These are phyloP conservation scores for Geum urbanum DNA, from an alignment of 306 rosid species.

Conservation along the genomic window DNA sequence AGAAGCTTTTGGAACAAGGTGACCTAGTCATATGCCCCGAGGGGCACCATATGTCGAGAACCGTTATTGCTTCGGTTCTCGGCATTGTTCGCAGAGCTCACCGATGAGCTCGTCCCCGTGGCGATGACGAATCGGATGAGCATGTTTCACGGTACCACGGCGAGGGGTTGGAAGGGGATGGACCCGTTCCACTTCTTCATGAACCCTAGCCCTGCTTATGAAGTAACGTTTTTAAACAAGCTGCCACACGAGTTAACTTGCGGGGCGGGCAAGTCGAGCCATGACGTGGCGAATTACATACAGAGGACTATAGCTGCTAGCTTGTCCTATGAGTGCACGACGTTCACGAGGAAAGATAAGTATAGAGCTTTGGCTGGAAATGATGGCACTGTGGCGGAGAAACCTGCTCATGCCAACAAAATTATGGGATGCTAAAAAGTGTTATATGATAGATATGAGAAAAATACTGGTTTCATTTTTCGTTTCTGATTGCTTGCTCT, in stretches of 20 bases:
- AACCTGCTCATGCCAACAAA: slow-evolving; percentile 32
- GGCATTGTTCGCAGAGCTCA: slow-evolving; percentile 55
- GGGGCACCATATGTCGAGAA: slow-evolving; percentile 71
- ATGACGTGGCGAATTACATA: slow-evolving; percentile 73
- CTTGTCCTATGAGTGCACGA: slow-evolving; percentile 64
- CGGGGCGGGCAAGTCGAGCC: slow-evolving; percentile 49
- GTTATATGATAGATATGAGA: neutral
- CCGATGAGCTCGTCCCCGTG: slow-evolving; percentile 64
- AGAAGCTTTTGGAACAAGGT: slow-evolving; percentile 52
- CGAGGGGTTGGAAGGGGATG: slow-evolving; percentile 84
- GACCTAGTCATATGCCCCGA: slow-evolving; percentile 77
- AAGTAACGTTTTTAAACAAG: slow-evolving; percentile 62
- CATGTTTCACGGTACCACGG: slow-evolving; percentile 79
- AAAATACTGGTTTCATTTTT: neutral
- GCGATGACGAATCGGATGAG: slow-evolving; percentile 75
- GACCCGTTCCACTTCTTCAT: slow-evolving; percentile 85
- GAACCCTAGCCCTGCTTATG: slow-evolving; percentile 81
- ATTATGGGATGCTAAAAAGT: slow-evolving; percentile 49
- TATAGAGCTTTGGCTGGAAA: slow-evolving; percentile 71
- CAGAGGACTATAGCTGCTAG: slow-evolving; percentile 63
- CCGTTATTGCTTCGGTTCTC: slow-evolving; percentile 71
- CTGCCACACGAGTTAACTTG: slow-evolving; percentile 62
- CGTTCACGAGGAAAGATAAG: slow-evolving; percentile 70
- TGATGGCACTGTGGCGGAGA: slow-evolving; percentile 50
- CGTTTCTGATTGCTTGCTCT: neutral